Evolutionary conservation across 768 basidiomycete species (phyloP).

Genomic region (Leccinum imitatum): DNA sequence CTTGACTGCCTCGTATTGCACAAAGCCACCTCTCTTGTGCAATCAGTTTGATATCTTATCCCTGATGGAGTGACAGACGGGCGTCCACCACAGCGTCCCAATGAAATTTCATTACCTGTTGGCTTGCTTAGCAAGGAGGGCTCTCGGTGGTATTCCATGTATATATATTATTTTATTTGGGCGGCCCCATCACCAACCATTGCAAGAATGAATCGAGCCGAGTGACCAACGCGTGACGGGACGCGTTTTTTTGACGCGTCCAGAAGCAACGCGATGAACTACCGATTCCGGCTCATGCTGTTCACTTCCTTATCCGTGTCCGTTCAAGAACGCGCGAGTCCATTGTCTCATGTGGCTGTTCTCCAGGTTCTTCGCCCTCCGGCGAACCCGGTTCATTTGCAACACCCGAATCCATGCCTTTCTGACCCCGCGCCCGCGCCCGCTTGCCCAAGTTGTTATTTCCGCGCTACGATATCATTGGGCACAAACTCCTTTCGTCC

Average conservation of each 20-base stretch:
- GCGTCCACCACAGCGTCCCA: not conserved
- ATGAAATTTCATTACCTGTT: conserved; percentile 17
- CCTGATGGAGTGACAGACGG: conserved; percentile 4
- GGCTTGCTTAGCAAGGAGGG: not conserved
- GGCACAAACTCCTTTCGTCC: conserved; percentile 16
- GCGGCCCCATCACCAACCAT: no score
- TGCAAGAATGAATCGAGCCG: conserved; percentile 17
- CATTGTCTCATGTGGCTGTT: conserved; percentile 27
- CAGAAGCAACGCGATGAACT: conserved; percentile 8
- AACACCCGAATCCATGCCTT: conserved; percentile 22
- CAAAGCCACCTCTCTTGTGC: not conserved
- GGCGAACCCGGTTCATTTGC: conserved; percentile 27
- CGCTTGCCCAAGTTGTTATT: conserved; percentile 22
- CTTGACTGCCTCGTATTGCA: not conserved
- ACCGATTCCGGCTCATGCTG: conserved; percentile 13
- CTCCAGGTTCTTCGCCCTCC: conserved; percentile 19
- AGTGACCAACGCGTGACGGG: conserved; percentile 25
- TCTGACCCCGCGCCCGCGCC: conserved; percentile 21
- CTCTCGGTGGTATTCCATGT: conserved; percentile 23
- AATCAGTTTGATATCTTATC: conserved; percentile 12
- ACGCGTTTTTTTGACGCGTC: conserved; percentile 29
- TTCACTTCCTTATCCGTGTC: conserved; percentile 21
- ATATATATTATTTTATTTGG: conserved; percentile 1
- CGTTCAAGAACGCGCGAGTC: conserved; percentile 16
- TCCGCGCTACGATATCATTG: conserved; percentile 20